Conservation (phyloP, 352 stramenopile species). For the Peronospora destructor region DNA sequence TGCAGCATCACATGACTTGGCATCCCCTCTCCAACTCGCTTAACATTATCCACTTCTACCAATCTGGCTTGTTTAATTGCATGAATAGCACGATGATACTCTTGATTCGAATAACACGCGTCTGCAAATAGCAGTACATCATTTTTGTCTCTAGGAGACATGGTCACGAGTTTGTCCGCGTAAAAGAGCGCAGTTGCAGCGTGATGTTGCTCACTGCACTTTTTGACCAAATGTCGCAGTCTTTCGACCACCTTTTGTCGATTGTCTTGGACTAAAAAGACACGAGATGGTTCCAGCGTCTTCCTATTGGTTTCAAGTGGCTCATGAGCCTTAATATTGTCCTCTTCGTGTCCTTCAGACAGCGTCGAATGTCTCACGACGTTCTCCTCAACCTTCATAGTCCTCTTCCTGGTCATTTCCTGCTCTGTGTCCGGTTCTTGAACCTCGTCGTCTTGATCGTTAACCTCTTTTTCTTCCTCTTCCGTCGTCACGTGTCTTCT, state of each 20-base stretch:
- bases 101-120: slow-evolving; percentile 53
- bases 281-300: not conserved
- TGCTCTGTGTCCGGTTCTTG: not conserved
- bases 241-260: slow-evolving; percentile 15
- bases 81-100: slow-evolving; percentile 78
- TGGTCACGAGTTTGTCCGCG: slow-evolving; percentile 68
- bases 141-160: slow-evolving; percentile 34
- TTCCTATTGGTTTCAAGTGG: slow-evolving; percentile 1
- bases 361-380: slow-evolving; percentile 4
- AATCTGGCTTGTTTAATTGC: slow-evolving; percentile 48
- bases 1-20: slow-evolving; percentile 31
- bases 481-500: slow-evolving; percentile 11
- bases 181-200: slow-evolving; percentile 61
- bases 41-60: slow-evolving; percentile 22
- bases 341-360: slow-evolving; percentile 5
- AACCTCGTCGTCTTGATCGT: not conserved
- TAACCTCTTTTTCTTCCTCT: not conserved
- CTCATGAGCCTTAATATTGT: slow-evolving; percentile 1
- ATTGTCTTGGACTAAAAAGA: not conserved
- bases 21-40: not conserved
- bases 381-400: slow-evolving; percentile 6
- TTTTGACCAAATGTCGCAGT: slow-evolving; percentile 39
- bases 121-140: slow-evolving; percentile 77
- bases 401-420: slow-evolving; percentile 7
- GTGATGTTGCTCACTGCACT: slow-evolving; percentile 49